Evolutionary conservation across 2,329 filamentous ascomycete genomes (phyloP).

Genomic region (Sphaceloma murrayae): DNA sequence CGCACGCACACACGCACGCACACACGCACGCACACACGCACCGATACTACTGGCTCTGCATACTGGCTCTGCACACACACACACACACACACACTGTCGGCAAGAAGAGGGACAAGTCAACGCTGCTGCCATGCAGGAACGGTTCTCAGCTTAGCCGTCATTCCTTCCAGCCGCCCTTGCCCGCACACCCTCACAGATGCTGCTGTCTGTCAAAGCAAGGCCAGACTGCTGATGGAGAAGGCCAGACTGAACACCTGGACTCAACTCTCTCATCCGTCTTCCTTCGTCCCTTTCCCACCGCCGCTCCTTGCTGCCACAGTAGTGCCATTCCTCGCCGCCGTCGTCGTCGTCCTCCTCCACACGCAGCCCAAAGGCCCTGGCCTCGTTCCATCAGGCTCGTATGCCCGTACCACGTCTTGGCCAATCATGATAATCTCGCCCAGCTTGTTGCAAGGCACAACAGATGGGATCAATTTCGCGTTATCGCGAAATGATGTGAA

Average conservation of each 20-base stretch:
- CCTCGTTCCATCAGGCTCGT: slow-evolving; percentile 9
- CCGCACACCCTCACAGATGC: too few species aligned
- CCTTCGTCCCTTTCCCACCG: too few species aligned
- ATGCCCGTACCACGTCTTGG: background rate
- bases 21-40: too few species aligned
- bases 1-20: too few species aligned
- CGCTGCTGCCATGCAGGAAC: slow-evolving; percentile 1
- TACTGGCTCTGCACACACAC: too few species aligned
- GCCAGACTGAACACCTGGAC: background rate
- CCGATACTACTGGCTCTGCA: slow-evolving; percentile 2
- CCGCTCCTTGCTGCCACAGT: background rate
- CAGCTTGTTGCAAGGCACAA: slow-evolving; percentile 6
- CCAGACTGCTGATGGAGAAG: background rate
- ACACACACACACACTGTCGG: too few species aligned
- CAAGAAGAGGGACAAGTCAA: too few species aligned
- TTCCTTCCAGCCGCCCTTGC: background rate
- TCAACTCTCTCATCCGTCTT: too few species aligned
- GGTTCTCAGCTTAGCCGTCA: background rate
- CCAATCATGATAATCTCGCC: background rate
- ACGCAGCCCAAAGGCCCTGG: too few species aligned
- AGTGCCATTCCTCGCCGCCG: background rate
- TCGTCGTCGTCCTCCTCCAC: too few species aligned
- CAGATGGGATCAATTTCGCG: slow-evolving; percentile 4
- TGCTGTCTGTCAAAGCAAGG: background rate
- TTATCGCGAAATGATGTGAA: background rate